Conservation (phyloP, 495 filamentous ascomycete genomes). For the Penicillium lividum region DNA sequence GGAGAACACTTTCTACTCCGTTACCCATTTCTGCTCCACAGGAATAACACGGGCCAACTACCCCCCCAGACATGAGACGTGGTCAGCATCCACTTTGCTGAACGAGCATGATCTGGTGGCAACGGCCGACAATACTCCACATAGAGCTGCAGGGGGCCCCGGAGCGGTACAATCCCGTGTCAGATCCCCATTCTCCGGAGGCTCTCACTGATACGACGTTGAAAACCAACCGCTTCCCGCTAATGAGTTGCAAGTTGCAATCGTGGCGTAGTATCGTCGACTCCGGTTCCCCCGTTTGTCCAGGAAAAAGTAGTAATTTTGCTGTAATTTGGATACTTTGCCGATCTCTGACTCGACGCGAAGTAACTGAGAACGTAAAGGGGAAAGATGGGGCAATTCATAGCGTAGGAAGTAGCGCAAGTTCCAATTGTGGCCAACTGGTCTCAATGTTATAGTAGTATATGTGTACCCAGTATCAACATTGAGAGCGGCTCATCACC, state of each 20-base stretch:
- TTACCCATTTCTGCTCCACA: too few species aligned
- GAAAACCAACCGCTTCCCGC: constrained; percentile 2
- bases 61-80: neutral
- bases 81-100: neutral
- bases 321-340: neutral
- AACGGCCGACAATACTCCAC: constrained; percentile 21
- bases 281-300: constrained; percentile 16
- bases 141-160: constrained; percentile 16
- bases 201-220: constrained; percentile 12
- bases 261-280: constrained; percentile 25
- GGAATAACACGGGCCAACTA: too few species aligned
- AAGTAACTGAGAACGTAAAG: neutral
- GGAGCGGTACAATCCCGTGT: constrained; percentile 17
- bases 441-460: too few species aligned
- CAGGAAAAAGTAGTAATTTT: neutral
- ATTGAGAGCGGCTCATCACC: neutral
- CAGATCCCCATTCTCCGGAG: constrained; percentile 21
- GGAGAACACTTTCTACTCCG: neutral
- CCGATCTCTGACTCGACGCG: neutral
- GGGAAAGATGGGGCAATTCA: neutral
- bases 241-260: constrained; percentile 17
- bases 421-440: too few species aligned
- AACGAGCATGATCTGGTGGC: constrained; percentile 26
- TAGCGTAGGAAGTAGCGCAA: too few species aligned
- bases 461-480: neutral